Percentiles rank a stretch among this genome's conserved stretches.
phyloP scores from a whole-genome alignment of 192 early-diverging fungal species.

The Coemansia sp. region DNA sequence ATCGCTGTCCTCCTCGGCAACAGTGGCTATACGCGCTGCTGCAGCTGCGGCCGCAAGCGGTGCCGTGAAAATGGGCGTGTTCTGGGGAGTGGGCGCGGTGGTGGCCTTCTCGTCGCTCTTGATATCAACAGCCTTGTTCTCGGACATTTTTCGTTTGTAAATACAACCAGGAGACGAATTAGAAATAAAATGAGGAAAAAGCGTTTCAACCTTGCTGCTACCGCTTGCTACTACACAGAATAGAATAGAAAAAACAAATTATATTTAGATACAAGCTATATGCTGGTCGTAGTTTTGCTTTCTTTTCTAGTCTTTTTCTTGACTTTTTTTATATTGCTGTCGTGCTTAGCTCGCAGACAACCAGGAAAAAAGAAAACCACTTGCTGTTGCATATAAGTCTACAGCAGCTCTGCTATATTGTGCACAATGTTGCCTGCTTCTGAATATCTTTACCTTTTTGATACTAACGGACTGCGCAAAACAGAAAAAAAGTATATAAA shows the following conservation, averaged over 20 bases:
- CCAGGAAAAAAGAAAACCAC: background rate
- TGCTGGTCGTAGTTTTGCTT: background rate
- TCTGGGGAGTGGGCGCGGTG: conserved; percentile 62
- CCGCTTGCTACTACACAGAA: conserved; percentile 5
- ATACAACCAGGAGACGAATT: background rate
- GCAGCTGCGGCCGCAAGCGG: conserved; percentile 46
- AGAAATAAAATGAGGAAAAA: background rate
- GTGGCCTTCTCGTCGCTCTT: conserved; percentile 59
- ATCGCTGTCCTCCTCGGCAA: conserved; percentile 43
- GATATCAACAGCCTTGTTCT: conserved; percentile 59
- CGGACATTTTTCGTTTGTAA: conserved; percentile 3
- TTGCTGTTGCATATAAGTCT: no score
- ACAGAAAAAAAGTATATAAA: background rate
- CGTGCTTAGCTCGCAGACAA: no score
- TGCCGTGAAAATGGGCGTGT: conserved; percentile 61
- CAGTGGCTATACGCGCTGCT: conserved; percentile 21
- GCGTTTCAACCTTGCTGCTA: background rate
- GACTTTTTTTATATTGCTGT: no score
- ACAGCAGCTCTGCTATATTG: no score
- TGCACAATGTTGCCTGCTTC: no score
- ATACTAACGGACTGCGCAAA: background rate
- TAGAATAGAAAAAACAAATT: background rate
- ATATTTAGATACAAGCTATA: background rate
- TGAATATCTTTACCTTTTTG: background rate
- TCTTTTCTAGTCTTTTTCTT: no score